A percentile compares a stretch with the other conserved stretches of the same genome.
Conservation (phyloP, 2,329 filamentous ascomycete genomes). For the Ophiostoma piceae region DNA sequence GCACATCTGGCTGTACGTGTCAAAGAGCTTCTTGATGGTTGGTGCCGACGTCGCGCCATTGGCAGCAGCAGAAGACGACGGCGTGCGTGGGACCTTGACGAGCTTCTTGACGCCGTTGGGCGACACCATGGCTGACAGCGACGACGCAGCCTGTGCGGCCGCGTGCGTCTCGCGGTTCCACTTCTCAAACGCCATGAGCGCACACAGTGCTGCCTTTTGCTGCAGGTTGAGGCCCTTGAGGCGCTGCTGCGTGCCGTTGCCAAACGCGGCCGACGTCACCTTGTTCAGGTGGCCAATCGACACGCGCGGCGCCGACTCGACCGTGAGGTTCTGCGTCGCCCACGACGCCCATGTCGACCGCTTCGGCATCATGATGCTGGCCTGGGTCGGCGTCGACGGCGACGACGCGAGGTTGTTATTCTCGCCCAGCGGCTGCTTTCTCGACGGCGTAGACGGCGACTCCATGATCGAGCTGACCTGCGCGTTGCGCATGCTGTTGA, state of each 20-base stretch:
- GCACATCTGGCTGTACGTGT: constrained; percentile 77
- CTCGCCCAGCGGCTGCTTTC: constrained; percentile 66
- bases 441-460: constrained; percentile 37
- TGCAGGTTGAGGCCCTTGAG: constrained; percentile 87
- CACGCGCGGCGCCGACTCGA: constrained; percentile 78
- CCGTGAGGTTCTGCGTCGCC: constrained; percentile 58
- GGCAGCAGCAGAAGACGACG: constrained; percentile 48
- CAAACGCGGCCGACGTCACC: constrained; percentile 83
- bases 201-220: constrained; percentile 90
- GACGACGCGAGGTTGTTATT: constrained; percentile 67
- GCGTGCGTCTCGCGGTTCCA: constrained; percentile 54
- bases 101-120: constrained; percentile 23
- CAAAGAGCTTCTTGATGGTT: constrained; percentile 77
- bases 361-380: constrained; percentile 31
- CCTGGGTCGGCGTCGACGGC: constrained; percentile 33
- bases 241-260: constrained; percentile 78
- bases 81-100: constrained; percentile 31
- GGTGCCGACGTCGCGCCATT: constrained; percentile 51
- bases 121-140: constrained; percentile 13
- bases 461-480: neutral
- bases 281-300: constrained; percentile 88
- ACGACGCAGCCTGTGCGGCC: constrained; percentile 11
- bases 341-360: constrained; percentile 40
- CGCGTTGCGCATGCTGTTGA: constrained; percentile 45
- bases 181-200: constrained; percentile 80